Percentiles rank a stretch among this genome's conserved stretches.
Evolutionary conservation across 2,329 filamentous ascomycete species (phyloP).

Genomic region (Trichoderma lentiforme): DNA sequence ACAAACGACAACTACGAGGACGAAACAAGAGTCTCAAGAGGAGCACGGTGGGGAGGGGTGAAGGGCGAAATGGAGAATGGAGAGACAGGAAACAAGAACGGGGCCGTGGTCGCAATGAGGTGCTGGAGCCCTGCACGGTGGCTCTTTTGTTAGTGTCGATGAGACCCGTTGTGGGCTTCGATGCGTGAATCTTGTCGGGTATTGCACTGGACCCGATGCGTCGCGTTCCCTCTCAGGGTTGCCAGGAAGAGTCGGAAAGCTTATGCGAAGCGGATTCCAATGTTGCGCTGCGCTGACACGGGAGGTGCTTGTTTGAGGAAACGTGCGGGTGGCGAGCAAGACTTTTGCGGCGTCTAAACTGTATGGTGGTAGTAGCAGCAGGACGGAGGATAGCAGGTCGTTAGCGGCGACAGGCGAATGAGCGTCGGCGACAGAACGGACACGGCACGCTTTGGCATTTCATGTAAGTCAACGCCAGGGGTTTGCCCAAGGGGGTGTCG

Average conservation of each 20-base stretch:
- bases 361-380: not conserved
- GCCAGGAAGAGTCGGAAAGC: constrained; percentile 15
- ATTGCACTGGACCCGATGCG: not conserved
- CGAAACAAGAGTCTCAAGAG: constrained; percentile 15
- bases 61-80: constrained; percentile 1
- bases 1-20: constrained; percentile 19
- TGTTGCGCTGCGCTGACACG: constrained; percentile 12
- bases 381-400: not conserved
- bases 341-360: not conserved
- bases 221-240: constrained; percentile 4
- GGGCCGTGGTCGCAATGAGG: constrained; percentile 22
- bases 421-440: constrained; percentile 4
- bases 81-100: constrained; percentile 17
- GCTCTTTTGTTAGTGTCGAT: constrained; percentile 27
- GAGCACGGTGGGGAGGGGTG: constrained; percentile 17
- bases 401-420: constrained; percentile 13
- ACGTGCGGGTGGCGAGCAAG: constrained; percentile 18
- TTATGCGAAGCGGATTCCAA: constrained; percentile 13
- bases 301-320: constrained; percentile 17
- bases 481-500: constrained; percentile 8
- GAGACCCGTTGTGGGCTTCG: constrained; percentile 20
- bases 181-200: constrained; percentile 13
- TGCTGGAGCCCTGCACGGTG: constrained; percentile 20
- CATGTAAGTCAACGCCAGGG: constrained; percentile 19
- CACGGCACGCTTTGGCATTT: not conserved